Evolutionary conservation across 805 yeast species (phyloP).

Genomic region (Ogataea pilisensis): DNA sequence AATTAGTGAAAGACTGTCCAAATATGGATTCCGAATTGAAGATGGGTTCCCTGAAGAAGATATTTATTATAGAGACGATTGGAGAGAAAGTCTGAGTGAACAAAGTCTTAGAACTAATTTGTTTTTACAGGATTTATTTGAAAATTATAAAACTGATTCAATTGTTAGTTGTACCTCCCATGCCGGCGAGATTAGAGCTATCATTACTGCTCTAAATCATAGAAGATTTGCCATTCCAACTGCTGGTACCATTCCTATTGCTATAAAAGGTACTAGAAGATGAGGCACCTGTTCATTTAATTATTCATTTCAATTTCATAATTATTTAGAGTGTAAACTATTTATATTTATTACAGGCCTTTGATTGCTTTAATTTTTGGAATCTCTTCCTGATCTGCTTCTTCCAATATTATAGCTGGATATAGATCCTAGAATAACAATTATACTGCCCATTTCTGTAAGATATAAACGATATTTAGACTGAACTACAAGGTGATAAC

Average conservation of each 20-base stretch:
- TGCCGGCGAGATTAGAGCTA: conserved; percentile 54
- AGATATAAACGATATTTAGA: too few species aligned
- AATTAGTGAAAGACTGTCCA: conserved; percentile 36
- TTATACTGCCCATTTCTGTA: too few species aligned
- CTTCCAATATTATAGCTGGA: too few species aligned
- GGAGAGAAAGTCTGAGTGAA: conserved; percentile 46
- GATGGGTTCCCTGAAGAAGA: conserved; percentile 48
- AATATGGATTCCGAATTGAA: conserved; percentile 41
- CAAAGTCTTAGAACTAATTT: conserved; percentile 46
- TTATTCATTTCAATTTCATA: too few species aligned
- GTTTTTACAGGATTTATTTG: conserved; percentile 42
- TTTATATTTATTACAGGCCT: too few species aligned
- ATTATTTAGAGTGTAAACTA: too few species aligned
- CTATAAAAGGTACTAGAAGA: conserved; percentile 41
- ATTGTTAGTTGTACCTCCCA: conserved; percentile 52
- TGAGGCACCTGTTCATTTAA: too few species aligned
- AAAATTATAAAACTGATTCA: conserved; percentile 27
- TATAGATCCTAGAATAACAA: too few species aligned
- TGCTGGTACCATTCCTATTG: conserved; percentile 61
- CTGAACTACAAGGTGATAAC: too few species aligned
- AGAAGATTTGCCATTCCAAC: conserved; percentile 56
- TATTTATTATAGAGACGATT: conserved; percentile 37
- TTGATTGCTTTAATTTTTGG: too few species aligned
- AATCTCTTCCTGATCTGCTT: too few species aligned
- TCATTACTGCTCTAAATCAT: conserved; percentile 49